Evolutionary conservation across 2,329 filamentous ascomycete genomes (phyloP), one percentile per base, ranked within the genome.

Genomic region (Beauveria sp.): DNA sequence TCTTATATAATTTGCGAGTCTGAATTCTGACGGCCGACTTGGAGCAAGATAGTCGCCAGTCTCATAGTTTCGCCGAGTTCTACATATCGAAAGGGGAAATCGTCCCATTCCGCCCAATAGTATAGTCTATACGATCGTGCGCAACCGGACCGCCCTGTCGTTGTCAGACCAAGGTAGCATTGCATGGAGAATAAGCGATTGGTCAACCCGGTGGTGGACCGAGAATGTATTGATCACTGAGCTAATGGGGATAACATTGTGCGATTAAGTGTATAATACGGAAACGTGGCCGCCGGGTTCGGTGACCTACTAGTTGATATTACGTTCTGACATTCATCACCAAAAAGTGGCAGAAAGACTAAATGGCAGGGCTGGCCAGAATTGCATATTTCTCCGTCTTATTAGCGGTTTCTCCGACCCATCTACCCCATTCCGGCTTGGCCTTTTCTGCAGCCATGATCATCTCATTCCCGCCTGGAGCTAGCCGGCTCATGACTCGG

Each of bases 111-210:
- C 58, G 38, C 38, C 4, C 22, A 22, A 43, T 12, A 12, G 38
- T 45, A 12, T 10, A 43, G 18, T 9, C 20, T 9, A 34, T 46
- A 26, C 48, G 26, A 54, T 54, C 28, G 28, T 54, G 42, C 20
- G 49, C n/a, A 22, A 28, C 58, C 49, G 58, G 49, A 54, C 28
- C 58, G 50, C 49, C 18, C 7, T 40, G 10, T 16, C 40, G 3
- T 42, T 48, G 58, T 60, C 49, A 60, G 58, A 53, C 50, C 58
- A 60, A 60, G 49, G 58, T 60, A 38, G 50, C 50, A 60, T 60
- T 60, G 58, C 58, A 60, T 53, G 42, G 58, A 53, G 42, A 10
- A 54, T 60, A 48, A 60, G 50, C 58, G 58, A 60, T 60, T 53
- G 49, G 50, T 43, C 57, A 46, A 60, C 9, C 9, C 49, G 49